phyloP scores from a whole-genome alignment of 1,139 yeast species.

The Candida albicans region DNA sequence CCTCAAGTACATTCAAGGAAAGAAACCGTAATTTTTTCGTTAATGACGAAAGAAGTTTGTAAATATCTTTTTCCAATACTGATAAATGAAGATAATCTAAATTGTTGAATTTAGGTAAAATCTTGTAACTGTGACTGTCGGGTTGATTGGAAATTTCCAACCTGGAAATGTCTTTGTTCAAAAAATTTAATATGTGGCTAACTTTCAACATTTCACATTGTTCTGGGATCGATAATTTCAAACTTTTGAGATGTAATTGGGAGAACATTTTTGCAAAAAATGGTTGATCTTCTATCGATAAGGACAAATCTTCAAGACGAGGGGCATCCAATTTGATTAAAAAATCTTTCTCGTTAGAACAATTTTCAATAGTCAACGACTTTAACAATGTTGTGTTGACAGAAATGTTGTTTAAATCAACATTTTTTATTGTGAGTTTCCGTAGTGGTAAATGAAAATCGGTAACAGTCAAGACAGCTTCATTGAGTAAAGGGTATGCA shows the following conservation, averaged over 20 bases:
- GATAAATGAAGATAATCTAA: slow-evolving; percentile 16
- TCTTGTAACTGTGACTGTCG: slow-evolving; percentile 4
- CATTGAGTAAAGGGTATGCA: not conserved
- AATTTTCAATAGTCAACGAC: slow-evolving; percentile 13
- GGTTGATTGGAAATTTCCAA: slow-evolving; percentile 5
- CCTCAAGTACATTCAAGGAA: slow-evolving; percentile 9
- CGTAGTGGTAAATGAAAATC: not conserved
- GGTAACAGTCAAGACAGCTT: slow-evolving; percentile 3
- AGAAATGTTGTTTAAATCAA: slow-evolving; percentile 7
- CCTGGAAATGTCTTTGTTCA: not conserved
- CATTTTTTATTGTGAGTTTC: slow-evolving; percentile 8
- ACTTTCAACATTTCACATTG: slow-evolving; percentile 1
- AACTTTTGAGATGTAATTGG: slow-evolving; percentile 1
- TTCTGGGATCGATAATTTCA: slow-evolving; percentile 5
- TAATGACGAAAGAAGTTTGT: slow-evolving; percentile 9
- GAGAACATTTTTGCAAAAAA: slow-evolving; percentile 6
- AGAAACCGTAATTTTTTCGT: slow-evolving; percentile 7
- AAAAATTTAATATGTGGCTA: slow-evolving; percentile 1
- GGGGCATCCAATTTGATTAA: slow-evolving; percentile 4
- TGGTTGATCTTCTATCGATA: slow-evolving; percentile 9
- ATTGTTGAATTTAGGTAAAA: slow-evolving; percentile 9
- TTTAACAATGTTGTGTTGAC: slow-evolving; percentile 5
- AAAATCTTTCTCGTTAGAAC: slow-evolving; percentile 8
- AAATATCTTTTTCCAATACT: slow-evolving; percentile 11
- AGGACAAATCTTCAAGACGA: slow-evolving; percentile 2